phyloP scores from a whole-genome alignment of 148 eudicot genomes.

The Chenopodium album region DNA sequence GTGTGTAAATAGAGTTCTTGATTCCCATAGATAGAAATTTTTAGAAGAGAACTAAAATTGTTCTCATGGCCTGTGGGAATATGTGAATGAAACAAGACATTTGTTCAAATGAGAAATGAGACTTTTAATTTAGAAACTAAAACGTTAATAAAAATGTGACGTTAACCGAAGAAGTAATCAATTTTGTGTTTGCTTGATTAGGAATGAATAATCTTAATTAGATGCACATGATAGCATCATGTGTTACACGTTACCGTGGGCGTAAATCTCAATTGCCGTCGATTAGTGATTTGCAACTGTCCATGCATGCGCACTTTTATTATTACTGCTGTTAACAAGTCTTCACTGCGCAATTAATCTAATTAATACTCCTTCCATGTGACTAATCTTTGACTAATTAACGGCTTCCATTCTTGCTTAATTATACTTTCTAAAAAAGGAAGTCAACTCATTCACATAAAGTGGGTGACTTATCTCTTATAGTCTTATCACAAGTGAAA shows the following conservation, averaged over 20 bases:
- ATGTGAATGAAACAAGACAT: no score
- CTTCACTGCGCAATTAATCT: background rate
- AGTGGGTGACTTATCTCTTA: background rate
- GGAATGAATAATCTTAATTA: background rate
- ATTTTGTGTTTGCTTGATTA: background rate
- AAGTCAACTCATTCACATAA: slow-evolving; percentile 1
- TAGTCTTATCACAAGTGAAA: background rate
- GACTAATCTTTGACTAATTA: slow-evolving; percentile 8
- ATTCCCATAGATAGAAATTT: no score
- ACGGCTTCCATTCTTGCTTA: background rate
- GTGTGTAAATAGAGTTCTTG: no score
- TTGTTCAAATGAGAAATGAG: no score
- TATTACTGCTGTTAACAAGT: background rate
- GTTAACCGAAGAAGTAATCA: no score
- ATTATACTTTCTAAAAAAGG: background rate
- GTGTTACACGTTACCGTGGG: background rate
- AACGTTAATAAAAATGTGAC: no score
- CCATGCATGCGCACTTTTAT: background rate
- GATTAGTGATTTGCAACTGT: background rate
- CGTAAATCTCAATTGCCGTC: background rate
- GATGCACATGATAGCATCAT: background rate
- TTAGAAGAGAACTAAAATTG: no score
- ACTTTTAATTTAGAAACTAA: no score
- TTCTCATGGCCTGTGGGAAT: no score
- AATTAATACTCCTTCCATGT: slow-evolving; percentile 2